Conservation (phyloP, 768 basidiomycete species). For the Calocybe gangraenosa region DNA sequence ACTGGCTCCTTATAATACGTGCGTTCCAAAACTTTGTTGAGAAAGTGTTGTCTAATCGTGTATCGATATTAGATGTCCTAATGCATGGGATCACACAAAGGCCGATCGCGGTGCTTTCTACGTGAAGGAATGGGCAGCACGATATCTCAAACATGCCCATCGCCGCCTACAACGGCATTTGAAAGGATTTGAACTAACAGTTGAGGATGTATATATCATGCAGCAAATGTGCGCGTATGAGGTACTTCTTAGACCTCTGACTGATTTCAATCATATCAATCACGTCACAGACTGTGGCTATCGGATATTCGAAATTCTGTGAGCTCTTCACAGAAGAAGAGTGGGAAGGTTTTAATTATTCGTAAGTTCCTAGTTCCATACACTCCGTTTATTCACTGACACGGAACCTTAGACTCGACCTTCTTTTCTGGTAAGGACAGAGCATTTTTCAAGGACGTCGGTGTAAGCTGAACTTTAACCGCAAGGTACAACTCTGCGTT, state of each 20-base stretch:
- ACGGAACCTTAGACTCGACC: conserved; percentile 45
- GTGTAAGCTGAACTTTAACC: conserved; percentile 6
- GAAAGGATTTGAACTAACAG: conserved; percentile 55
- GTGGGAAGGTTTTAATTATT: conserved; percentile 91
- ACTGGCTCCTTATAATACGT: conserved; percentile 81
- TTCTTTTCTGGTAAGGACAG: conserved; percentile 51
- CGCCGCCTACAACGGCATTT: conserved; percentile 56
- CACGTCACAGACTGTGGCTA: conserved; percentile 67
- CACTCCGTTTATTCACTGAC: background rate
- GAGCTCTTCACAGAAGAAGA: conserved; percentile 86
- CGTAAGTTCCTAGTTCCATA: conserved; percentile 38
- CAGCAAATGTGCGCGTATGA: conserved; percentile 87
- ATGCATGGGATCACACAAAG: conserved; percentile 45
- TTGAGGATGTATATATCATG: conserved; percentile 71
- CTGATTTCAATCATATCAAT: conserved; percentile 2
- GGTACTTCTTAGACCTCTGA: conserved; percentile 32
- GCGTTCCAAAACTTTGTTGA: conserved; percentile 14
- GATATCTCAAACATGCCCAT: conserved; percentile 68
- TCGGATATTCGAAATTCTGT: conserved; percentile 91
- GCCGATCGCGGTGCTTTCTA: conserved; percentile 55
- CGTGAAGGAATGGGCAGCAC: conserved; percentile 58
- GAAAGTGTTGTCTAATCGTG: too few species aligned
- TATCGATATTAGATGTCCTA: conserved; percentile 45
- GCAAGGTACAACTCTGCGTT: conserved; percentile 68
- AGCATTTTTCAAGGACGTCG: conserved; percentile 6